These are phyloP conservation scores for Lipomyces yarrowii DNA, from an alignment of 1,139 yeast genomes.

Conservation along the genomic window DNA sequence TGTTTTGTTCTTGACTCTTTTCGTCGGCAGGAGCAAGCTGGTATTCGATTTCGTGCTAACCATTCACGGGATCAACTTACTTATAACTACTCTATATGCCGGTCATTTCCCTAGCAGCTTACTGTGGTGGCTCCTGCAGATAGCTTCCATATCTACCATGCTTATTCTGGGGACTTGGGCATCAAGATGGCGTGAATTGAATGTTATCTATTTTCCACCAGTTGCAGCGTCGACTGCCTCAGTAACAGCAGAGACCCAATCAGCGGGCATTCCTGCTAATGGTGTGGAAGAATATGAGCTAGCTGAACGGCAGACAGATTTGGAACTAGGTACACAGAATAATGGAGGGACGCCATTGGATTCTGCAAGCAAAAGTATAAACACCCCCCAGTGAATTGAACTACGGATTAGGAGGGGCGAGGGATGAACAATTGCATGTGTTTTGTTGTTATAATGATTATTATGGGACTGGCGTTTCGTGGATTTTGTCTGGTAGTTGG, in stretches of 20 bases:
- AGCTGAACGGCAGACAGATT: slow-evolving; percentile 14
- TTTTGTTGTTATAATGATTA: background rate
- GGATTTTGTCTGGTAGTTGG: background rate
- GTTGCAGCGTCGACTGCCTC: background rate
- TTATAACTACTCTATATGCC: slow-evolving; percentile 68
- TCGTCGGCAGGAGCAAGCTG: slow-evolving; percentile 87
- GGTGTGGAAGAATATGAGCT: slow-evolving; percentile 17
- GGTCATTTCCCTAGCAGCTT: slow-evolving; percentile 67
- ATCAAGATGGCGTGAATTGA: slow-evolving; percentile 82
- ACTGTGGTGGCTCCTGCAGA: slow-evolving; percentile 85
- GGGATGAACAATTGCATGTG: background rate
- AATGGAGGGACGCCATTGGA: background rate
- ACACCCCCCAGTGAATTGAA: background rate
- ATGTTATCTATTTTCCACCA: slow-evolving; percentile 76
- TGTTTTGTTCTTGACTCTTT: slow-evolving; percentile 78
- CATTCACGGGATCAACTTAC: slow-evolving; percentile 74
- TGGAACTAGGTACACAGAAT: slow-evolving; percentile 9
- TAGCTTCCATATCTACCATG: slow-evolving; percentile 65
- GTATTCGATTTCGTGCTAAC: slow-evolving; percentile 97
- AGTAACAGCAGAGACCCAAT: background rate
- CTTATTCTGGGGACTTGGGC: slow-evolving; percentile 83
- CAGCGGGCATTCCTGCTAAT: background rate
- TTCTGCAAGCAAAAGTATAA: background rate
- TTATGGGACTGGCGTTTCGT: background rate
- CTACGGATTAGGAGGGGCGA: background rate